A percentile compares a stretch with the other conserved stretches of the same genome.
These are phyloP conservation scores for Vitis amurensis DNA, from an alignment of 164 flowering plant genomes.

Conservation along the genomic window DNA sequence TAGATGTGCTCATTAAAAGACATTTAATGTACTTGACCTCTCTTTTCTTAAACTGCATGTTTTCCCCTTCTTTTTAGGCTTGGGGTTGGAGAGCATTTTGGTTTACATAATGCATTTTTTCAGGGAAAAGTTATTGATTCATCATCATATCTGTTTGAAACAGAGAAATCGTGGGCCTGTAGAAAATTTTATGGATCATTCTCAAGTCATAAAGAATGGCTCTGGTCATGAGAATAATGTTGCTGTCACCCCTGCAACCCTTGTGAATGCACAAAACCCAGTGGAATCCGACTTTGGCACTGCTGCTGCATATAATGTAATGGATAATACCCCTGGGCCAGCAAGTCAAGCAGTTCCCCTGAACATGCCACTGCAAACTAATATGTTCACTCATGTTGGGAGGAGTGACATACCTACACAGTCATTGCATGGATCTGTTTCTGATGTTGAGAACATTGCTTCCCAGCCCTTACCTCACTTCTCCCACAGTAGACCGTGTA, in stretches of 20 bases:
- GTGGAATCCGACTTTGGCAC: constrained; percentile 34
- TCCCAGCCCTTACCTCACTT: constrained; percentile 21
- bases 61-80: too few relatives aligned
- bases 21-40: neutral
- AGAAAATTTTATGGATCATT: constrained; percentile 35
- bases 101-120: neutral
- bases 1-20: neutral
- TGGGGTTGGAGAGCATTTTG: neutral
- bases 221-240: constrained; percentile 27
- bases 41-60: neutral
- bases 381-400: constrained; percentile 17
- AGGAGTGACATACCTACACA: constrained; percentile 18
- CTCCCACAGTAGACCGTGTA: constrained; percentile 22
- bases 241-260: constrained; percentile 19
- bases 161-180: constrained; percentile 39
- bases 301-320: constrained; percentile 17
- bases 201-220: constrained; percentile 29
- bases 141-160: constrained; percentile 8
- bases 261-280: constrained; percentile 31
- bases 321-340: constrained; percentile 24
- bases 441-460: constrained; percentile 30
- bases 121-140: neutral
- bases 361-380: constrained; percentile 26
- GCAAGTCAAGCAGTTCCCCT: constrained; percentile 18
- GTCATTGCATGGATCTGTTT: constrained; percentile 21